Evolutionary conservation across 2,329 filamentous ascomycete genomes (phyloP).

Genomic region (Ceratocystis ficicola): DNA sequence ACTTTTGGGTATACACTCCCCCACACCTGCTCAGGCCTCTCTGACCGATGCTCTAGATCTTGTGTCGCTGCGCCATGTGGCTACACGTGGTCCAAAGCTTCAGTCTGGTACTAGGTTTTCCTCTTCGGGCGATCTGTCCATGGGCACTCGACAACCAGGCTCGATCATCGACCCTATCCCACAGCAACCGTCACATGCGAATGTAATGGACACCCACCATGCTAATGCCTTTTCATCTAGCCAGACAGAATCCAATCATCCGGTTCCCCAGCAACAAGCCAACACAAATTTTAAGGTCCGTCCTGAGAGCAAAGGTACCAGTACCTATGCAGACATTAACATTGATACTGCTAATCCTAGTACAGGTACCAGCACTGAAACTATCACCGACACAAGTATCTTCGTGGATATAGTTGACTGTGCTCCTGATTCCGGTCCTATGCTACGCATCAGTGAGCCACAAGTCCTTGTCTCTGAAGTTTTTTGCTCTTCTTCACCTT

Average conservation of each 20-base stretch:
- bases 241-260: neutral
- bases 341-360: neutral
- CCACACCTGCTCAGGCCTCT: neutral
- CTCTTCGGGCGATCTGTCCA: neutral
- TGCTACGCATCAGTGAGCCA: neutral
- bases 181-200: neutral
- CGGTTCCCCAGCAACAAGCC: neutral
- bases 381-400: neutral
- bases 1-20: neutral
- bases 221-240: neutral
- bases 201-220: no score
- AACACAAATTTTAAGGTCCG: neutral
- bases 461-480: neutral
- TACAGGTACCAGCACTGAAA: neutral
- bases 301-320: neutral
- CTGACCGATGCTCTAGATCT: neutral
- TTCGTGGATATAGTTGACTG: neutral
- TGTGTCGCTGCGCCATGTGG: neutral
- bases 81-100: neutral
- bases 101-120: neutral
- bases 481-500: neutral
- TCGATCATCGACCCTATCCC: neutral
- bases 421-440: neutral
- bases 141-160: neutral
- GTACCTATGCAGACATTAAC: neutral